Evolutionary conservation across 163 green algal species (phyloP).

Genomic region (Trebouxia gelatinosa): DNA sequence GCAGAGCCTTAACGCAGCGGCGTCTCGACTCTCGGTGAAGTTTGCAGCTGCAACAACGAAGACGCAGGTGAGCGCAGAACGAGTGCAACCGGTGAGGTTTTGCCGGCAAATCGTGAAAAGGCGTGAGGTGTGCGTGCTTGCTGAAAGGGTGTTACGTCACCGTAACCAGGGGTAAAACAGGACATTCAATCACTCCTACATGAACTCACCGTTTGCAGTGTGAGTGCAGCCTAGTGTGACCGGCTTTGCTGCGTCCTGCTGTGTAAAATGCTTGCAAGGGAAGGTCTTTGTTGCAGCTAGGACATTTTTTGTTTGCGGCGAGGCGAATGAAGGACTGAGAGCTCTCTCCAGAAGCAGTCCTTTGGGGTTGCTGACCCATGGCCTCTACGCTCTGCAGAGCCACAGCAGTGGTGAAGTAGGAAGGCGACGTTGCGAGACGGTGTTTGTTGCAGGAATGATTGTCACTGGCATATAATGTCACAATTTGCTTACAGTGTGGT

Average conservation of each 20-base stretch:
- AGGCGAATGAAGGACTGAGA: background rate
- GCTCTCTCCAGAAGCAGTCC: background rate
- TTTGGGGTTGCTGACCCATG: background rate
- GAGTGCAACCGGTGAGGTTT: too few relatives aligned
- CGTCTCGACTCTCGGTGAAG: conserved; percentile 3
- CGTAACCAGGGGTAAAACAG: too few relatives aligned
- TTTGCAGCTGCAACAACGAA: conserved; percentile 28
- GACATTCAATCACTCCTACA: too few relatives aligned
- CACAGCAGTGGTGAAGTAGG: too few relatives aligned
- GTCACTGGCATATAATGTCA: background rate
- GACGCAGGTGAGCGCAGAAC: too few relatives aligned
- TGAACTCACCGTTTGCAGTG: conserved; percentile 23
- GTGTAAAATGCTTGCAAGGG: conserved; percentile 24
- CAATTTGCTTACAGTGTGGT: too few relatives aligned
- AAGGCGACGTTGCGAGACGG: background rate
- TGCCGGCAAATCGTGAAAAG: too few relatives aligned
- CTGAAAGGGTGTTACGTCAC: too few relatives aligned
- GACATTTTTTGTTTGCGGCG: background rate
- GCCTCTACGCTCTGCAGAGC: too few relatives aligned
- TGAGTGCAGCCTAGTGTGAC: conserved; percentile 1
- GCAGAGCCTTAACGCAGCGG: too few relatives aligned
- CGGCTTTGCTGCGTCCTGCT: conserved; percentile 14
- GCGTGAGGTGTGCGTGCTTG: too few relatives aligned
- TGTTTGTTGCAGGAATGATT: background rate
- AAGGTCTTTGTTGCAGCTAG: conserved; percentile 9